phyloP scores from a whole-genome alignment of 129 eudicot genomes.

The Lactuca sativa region DNA sequence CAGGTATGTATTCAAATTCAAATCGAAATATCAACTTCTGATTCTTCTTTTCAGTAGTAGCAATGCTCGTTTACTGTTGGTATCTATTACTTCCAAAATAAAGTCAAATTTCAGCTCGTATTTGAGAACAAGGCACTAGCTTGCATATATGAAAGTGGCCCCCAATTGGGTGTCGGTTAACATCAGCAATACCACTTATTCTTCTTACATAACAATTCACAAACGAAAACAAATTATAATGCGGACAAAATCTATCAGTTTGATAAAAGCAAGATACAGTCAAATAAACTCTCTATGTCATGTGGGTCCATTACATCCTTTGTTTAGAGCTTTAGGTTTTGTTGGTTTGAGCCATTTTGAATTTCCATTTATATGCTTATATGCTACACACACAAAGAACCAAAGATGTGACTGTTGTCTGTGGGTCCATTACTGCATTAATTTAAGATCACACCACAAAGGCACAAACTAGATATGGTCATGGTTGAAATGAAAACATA shows the following conservation, averaged over 20 bases:
- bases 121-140: conserved; percentile 41
- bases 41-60: conserved; percentile 20
- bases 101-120: conserved; percentile 37
- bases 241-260: conserved; percentile 29
- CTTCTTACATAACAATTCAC: conserved; percentile 18
- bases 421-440: not conserved
- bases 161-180: conserved; percentile 37
- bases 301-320: conserved; percentile 35
- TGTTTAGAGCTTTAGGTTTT: conserved; percentile 5
- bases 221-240: conserved; percentile 35
- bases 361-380: conserved; percentile 21
- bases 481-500: not conserved
- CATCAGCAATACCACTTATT: conserved; percentile 30
- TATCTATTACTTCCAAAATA: conserved; percentile 20
- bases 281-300: conserved; percentile 15
- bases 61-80: conserved; percentile 26
- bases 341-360: conserved; percentile 19
- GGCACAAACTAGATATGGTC: not conserved
- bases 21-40: conserved; percentile 22
- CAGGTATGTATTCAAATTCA: conserved; percentile 50
- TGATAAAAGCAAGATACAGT: conserved; percentile 28
- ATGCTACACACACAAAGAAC: not conserved
- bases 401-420: conserved; percentile 7
- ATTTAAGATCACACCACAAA: not conserved
- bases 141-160: conserved; percentile 46